Evolutionary conservation across 768 basidiomycete genomes (phyloP).

Genomic region (Crucibulum laeve): DNA sequence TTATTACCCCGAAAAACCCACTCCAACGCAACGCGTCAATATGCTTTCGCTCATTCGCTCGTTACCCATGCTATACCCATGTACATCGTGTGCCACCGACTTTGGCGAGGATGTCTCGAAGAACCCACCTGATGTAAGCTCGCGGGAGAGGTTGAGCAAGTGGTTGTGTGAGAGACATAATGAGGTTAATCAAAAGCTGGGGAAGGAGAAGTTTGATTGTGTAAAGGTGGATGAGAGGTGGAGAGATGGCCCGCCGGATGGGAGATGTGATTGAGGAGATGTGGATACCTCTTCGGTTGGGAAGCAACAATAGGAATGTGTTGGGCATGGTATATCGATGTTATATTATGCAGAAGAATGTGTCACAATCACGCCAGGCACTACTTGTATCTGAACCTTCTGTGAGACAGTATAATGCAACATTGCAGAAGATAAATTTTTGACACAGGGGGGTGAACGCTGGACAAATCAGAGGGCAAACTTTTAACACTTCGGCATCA

Average conservation of each 20-base stretch:
- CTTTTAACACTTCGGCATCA: too few species aligned
- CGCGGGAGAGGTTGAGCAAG: conserved; percentile 58
- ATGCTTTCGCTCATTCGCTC: conserved; percentile 81
- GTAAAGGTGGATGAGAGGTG: conserved; percentile 80
- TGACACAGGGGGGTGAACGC: too few species aligned
- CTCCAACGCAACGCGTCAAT: conserved; percentile 68
- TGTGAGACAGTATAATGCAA: too few species aligned
- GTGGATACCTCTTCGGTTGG: too few species aligned
- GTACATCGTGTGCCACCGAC: conserved; percentile 79
- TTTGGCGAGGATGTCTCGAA: conserved; percentile 65
- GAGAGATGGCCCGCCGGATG: conserved; percentile 87
- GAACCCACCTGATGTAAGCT: conserved; percentile 76
- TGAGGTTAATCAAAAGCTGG: conserved; percentile 82
- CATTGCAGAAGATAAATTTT: too few species aligned
- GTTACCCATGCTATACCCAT: conserved; percentile 84
- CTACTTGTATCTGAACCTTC: too few species aligned
- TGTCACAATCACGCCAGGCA: too few species aligned
- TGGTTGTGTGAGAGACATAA: conserved; percentile 96
- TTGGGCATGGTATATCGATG: too few species aligned
- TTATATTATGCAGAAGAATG: too few species aligned
- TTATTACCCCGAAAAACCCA: conserved; percentile 87
- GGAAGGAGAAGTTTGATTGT: conserved; percentile 84
- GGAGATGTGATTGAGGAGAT: conserved; percentile 70
- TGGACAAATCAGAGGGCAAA: too few species aligned
- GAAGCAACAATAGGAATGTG: too few species aligned